A percentile compares a stretch with the other conserved stretches of the same genome.
Evolutionary conservation across 208 protist species (phyloP).

Genomic region (Acanthamoeba quina): DNA sequence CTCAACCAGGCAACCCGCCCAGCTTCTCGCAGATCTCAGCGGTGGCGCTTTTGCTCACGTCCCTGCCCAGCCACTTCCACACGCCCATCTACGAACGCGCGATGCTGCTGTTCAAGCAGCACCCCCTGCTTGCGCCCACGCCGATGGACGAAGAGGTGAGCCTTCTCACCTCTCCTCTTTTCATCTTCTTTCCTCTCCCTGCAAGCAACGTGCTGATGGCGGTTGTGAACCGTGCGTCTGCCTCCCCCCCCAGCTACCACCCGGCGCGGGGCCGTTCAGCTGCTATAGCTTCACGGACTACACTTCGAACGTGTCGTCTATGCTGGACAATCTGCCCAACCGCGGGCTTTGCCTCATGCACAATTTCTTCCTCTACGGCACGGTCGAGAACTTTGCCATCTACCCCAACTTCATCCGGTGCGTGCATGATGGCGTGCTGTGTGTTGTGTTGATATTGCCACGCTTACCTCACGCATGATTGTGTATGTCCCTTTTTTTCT

Average conservation of each 20-base stretch:
- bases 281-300: conserved; percentile 52
- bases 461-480: neutral
- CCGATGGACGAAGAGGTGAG: neutral
- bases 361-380: conserved; percentile 46
- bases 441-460: neutral
- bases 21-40: conserved; percentile 16
- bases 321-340: conserved; percentile 29
- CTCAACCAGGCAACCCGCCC: neutral
- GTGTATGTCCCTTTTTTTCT: neutral
- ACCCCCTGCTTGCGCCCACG: conserved; percentile 25
- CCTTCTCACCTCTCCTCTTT: neutral
- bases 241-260: neutral
- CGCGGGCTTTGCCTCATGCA: conserved; percentile 1
- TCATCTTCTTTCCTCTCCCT: neutral
- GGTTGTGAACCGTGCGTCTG: neutral
- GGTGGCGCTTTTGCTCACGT: neutral
- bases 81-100: conserved; percentile 49
- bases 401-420: conserved; percentile 50
- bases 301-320: conserved; percentile 1
- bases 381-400: conserved; percentile 22
- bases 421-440: neutral
- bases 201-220: no score
- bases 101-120: conserved; percentile 2
- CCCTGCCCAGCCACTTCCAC: conserved; percentile 25
- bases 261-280: conserved; percentile 12